These are phyloP conservation scores for Fusarium aywerte DNA, from an alignment of 2,329 filamentous ascomycete species.

Conservation along the genomic window DNA sequence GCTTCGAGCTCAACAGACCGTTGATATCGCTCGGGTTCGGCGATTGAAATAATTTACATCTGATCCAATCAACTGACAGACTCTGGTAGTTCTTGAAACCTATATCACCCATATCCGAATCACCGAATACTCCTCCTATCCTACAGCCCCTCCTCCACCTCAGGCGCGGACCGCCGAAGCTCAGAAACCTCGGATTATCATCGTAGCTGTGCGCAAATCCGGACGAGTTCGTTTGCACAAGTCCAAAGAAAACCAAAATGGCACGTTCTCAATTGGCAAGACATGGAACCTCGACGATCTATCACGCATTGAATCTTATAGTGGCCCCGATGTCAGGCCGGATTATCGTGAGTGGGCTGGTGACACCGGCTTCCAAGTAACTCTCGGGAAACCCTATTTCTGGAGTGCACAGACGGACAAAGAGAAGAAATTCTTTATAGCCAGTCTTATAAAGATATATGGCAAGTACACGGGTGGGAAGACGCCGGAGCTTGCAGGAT, in stretches of 20 bases:
- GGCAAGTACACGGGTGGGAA: constrained; percentile 94
- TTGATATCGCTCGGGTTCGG: neutral
- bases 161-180: constrained; percentile 74
- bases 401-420: constrained; percentile 94
- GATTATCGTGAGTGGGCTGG: constrained; percentile 80
- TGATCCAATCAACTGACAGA: constrained; percentile 12
- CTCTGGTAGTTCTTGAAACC: constrained; percentile 69
- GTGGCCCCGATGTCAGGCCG: constrained; percentile 66
- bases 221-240: constrained; percentile 96
- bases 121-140: constrained; percentile 84
- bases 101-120: constrained; percentile 98
- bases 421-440: constrained; percentile 99
- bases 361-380: constrained; percentile 86
- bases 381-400: constrained; percentile 93
- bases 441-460: constrained; percentile 94
- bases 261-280: constrained; percentile 96
- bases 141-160: constrained; percentile 85
- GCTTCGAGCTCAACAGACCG: neutral
- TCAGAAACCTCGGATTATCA: constrained; percentile 91
- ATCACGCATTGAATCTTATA: constrained; percentile 83
- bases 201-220: constrained; percentile 91
- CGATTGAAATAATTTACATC: neutral
- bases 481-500: constrained; percentile 81
- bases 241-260: constrained; percentile 93
- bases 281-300: constrained; percentile 97